These are phyloP conservation scores for Pseudogymnoascus sp. DNA, from an alignment of 2,329 filamentous ascomycete genomes.

Conservation along the genomic window DNA sequence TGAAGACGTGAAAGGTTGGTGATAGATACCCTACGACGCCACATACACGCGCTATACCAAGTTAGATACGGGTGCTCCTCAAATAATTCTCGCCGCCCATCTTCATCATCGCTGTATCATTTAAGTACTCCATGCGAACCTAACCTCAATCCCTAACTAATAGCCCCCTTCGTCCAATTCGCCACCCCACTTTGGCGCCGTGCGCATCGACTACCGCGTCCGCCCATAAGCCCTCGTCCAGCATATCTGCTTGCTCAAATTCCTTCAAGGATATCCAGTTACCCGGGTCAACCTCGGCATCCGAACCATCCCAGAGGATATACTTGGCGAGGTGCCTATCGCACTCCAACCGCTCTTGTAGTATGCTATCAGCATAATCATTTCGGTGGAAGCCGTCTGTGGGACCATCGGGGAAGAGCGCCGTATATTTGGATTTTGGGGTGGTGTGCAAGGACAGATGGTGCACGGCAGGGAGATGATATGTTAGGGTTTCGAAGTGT, in stretches of 20 bases:
- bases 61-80: not conserved
- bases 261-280: conserved; percentile 39
- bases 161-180: conserved; percentile 38
- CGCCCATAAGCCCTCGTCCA: conserved; percentile 40
- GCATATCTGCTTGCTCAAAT: conserved; percentile 44
- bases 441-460: conserved; percentile 48
- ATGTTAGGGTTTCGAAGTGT: conserved; percentile 47
- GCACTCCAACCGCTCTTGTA: conserved; percentile 20
- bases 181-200: conserved; percentile 35
- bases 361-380: conserved; percentile 20
- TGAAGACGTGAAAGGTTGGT: not conserved
- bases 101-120: not conserved
- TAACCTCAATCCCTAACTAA: conserved; percentile 30
- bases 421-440: conserved; percentile 24
- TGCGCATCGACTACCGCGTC: conserved; percentile 37
- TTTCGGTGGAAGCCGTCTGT: conserved; percentile 26
- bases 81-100: not conserved
- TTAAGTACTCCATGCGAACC: not conserved
- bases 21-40: not conserved
- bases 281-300: conserved; percentile 23
- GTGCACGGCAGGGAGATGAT: conserved; percentile 43
- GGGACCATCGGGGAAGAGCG: conserved; percentile 18
- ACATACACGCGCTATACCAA: not conserved
- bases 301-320: conserved; percentile 24
- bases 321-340: conserved; percentile 27